Evolutionary conservation across 208 protist species (phyloP).

Genomic region (Wallacemonas collosoma): DNA sequence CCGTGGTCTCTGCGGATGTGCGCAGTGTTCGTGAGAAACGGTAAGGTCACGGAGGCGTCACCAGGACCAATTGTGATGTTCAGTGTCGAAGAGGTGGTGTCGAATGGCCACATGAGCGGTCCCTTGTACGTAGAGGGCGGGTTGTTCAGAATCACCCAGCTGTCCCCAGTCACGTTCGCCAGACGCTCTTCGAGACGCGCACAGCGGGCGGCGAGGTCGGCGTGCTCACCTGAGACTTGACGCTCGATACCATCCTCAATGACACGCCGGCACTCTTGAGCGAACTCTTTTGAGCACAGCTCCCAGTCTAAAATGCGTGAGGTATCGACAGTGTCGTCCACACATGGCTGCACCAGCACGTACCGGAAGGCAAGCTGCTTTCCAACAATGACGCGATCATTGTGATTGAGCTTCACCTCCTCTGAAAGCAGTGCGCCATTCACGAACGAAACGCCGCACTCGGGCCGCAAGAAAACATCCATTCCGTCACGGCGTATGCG

Average conservation of each 20-base stretch:
- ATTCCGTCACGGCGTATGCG: slow-evolving; percentile 38
- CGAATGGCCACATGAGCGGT: slow-evolving; percentile 51
- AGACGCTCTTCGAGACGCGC: slow-evolving; percentile 39
- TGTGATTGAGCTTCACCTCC: slow-evolving; percentile 42
- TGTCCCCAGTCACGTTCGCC: slow-evolving; percentile 28
- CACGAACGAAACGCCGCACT: slow-evolving; percentile 69
- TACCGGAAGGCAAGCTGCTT: slow-evolving; percentile 63
- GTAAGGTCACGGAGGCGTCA: slow-evolving; percentile 39
- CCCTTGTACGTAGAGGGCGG: slow-evolving; percentile 38
- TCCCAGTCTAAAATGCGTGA: slow-evolving; percentile 72
- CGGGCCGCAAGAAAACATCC: slow-evolving; percentile 45
- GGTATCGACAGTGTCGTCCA: slow-evolving; percentile 3
- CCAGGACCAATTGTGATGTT: slow-evolving; percentile 42
- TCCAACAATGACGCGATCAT: slow-evolving; percentile 66
- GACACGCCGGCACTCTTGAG: slow-evolving; percentile 16
- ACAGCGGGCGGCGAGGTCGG: slow-evolving; percentile 29
- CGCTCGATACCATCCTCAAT: slow-evolving; percentile 17
- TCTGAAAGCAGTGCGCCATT: slow-evolving; percentile 51
- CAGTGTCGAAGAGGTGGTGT: slow-evolving; percentile 29
- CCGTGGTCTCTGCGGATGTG: slow-evolving; percentile 31
- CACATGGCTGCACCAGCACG: slow-evolving; percentile 20
- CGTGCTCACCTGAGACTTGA: slow-evolving; percentile 35
- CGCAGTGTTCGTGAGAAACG: slow-evolving; percentile 39
- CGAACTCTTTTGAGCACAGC: slow-evolving; percentile 57
- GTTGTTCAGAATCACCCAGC: slow-evolving; percentile 62